A percentile compares a stretch with the other conserved stretches of the same genome.
These are phyloP conservation scores for Chrysanthemum seticuspe DNA, from an alignment of 129 eudicot genomes.

Conservation along the genomic window DNA sequence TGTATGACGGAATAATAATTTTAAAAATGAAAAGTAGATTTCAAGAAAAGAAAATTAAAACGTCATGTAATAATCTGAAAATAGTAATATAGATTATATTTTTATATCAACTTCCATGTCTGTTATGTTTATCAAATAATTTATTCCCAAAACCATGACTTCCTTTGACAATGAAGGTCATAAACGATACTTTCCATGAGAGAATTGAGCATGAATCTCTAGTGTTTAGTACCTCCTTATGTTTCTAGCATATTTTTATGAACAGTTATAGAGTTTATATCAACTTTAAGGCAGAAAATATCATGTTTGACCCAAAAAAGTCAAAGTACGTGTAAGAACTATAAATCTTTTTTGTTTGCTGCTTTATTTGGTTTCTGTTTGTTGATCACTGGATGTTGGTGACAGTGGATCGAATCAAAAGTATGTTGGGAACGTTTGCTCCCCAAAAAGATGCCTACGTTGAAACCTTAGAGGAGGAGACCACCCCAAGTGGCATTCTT, in stretches of 20 bases:
- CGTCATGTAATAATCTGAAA: too few relatives aligned
- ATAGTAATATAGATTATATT: too few relatives aligned
- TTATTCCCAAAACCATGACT: background rate
- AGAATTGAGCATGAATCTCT: background rate
- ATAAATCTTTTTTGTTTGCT: background rate
- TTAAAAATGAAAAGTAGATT: too few relatives aligned
- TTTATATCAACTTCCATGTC: too few relatives aligned
- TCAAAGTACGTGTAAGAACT: conserved; percentile 17
- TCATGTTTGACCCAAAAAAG: conserved; percentile 15
- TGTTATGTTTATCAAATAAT: background rate
- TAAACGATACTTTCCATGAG: background rate
- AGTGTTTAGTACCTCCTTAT: background rate
- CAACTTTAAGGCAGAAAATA: background rate
- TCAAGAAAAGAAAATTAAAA: too few relatives aligned
- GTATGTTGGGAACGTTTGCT: conserved; percentile 89
- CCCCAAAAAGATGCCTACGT: conserved; percentile 72
- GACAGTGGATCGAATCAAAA: conserved; percentile 75
- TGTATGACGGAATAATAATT: background rate
- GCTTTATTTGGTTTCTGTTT: background rate
- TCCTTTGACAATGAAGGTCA: conserved; percentile 13
- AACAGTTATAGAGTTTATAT: background rate
- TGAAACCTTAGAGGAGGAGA: conserved; percentile 77
- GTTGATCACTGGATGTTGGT: conserved; percentile 18
- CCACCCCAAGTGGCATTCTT: conserved; percentile 77
- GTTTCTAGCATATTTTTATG: background rate